phyloP scores from a whole-genome alignment of 2,329 filamentous ascomycete species.

The Ramularia collo-cygni region DNA sequence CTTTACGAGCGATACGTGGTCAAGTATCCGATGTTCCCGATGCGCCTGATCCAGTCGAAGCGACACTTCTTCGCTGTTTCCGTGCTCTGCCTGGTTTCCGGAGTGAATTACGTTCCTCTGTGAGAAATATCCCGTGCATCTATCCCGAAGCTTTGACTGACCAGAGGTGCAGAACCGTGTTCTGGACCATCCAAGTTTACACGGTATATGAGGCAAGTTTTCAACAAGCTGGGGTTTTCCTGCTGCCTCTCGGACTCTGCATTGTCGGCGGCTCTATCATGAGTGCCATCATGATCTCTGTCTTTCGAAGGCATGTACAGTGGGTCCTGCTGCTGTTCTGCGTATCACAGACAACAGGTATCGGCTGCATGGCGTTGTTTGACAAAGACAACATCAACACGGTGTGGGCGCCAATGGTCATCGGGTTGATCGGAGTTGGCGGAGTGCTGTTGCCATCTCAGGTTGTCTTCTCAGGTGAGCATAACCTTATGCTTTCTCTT shows the following conservation, averaged over 20 bases:
- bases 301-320: slow-evolving; percentile 52
- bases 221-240: slow-evolving; percentile 46
- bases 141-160: slow-evolving; percentile 12
- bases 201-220: slow-evolving; percentile 49
- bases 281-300: slow-evolving; percentile 50
- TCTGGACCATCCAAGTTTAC: slow-evolving; percentile 57
- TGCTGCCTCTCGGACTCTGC: slow-evolving; percentile 57
- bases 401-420: slow-evolving; percentile 43
- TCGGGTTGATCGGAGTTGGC: slow-evolving; percentile 58
- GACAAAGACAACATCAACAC: slow-evolving; percentile 17
- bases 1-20: slow-evolving; percentile 17
- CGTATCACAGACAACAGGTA: slow-evolving; percentile 57
- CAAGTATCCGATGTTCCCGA: slow-evolving; percentile 26
- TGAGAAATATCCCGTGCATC: no score
- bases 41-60: slow-evolving; percentile 19
- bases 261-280: slow-evolving; percentile 55
- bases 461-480: slow-evolving; percentile 58
- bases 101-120: no score
- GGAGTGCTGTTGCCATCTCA: slow-evolving; percentile 61
- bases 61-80: slow-evolving; percentile 21
- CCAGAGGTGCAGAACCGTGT: slow-evolving; percentile 37
- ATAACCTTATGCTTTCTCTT: no score
- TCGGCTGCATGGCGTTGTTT: slow-evolving; percentile 21
- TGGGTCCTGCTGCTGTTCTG: slow-evolving; percentile 53
- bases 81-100: slow-evolving; percentile 18